A percentile compares a stretch with the other conserved stretches of the same genome.
phyloP scores from a whole-genome alignment of 2,329 filamentous ascomycete genomes.

The Thielaviopsis populi region DNA sequence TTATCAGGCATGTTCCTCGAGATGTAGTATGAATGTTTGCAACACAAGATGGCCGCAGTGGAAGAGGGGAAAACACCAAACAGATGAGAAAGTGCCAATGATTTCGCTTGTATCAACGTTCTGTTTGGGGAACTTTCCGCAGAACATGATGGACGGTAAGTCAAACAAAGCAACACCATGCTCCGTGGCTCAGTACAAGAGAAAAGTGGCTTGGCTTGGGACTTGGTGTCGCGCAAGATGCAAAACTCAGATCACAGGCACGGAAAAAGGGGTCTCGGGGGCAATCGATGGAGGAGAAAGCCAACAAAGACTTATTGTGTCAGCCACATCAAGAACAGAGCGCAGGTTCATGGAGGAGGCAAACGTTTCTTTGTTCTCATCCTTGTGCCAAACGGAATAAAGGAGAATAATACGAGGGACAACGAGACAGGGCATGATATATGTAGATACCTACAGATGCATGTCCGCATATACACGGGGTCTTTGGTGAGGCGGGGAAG shows the following conservation, averaged over 20 bases:
- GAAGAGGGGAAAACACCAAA: not conserved
- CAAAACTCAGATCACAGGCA: not conserved
- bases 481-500: not conserved
- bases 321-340: not conserved
- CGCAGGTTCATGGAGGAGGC: not conserved
- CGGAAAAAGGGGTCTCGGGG: not conserved
- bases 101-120: not conserved
- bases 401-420: constrained; percentile 1
- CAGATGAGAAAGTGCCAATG: not conserved
- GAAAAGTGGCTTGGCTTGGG: not conserved
- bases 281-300: not conserved
- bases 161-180: not conserved
- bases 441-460: no score
- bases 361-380: not conserved
- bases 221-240: not conserved
- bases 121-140: not conserved
- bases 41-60: not conserved
- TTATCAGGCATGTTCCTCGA: not conserved
- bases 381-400: not conserved
- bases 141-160: not conserved
- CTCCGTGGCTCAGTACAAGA: not conserved
- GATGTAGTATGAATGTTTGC: not conserved
- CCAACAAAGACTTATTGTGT: not conserved
- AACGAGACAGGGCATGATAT: not conserved
- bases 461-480: not conserved